These are phyloP conservation scores for Moringa oleifera DNA, from an alignment of 345 rosid species.

Conservation along the genomic window DNA sequence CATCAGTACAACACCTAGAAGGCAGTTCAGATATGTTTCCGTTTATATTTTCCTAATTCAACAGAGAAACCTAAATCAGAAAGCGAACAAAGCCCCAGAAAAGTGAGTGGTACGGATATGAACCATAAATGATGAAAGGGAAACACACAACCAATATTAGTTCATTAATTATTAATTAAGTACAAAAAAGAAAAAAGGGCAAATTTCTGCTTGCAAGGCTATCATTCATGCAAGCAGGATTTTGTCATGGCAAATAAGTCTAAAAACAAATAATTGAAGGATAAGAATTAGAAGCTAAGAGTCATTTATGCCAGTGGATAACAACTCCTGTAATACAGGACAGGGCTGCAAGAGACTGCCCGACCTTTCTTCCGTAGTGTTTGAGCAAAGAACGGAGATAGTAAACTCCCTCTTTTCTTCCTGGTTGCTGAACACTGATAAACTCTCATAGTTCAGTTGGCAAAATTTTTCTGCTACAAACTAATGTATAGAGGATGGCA, in stretches of 20 bases:
- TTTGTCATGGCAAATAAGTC: background rate
- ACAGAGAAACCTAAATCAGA: background rate
- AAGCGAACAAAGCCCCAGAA: background rate
- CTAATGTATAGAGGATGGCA: no score
- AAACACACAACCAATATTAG: no score
- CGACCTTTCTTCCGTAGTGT: background rate
- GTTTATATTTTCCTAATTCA: background rate
- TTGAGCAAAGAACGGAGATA: background rate
- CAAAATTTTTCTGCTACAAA: no score
- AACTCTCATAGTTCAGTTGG: background rate
- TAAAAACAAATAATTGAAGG: background rate
- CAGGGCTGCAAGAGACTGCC: background rate
- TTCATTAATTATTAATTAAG: no score
- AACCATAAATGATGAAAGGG: no score
- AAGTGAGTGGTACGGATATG: no score
- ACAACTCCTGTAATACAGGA: background rate
- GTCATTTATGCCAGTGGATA: background rate
- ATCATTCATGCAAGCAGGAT: background rate
- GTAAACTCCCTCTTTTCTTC: background rate
- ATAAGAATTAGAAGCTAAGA: background rate
- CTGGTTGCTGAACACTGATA: background rate
- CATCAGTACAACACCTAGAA: background rate
- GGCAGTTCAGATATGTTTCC: background rate
- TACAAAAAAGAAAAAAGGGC: background rate
- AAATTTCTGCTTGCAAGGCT: background rate